These are phyloP conservation scores for Chlorella ohadii DNA, from an alignment of 139 green algal species.

Conservation along the genomic window DNA sequence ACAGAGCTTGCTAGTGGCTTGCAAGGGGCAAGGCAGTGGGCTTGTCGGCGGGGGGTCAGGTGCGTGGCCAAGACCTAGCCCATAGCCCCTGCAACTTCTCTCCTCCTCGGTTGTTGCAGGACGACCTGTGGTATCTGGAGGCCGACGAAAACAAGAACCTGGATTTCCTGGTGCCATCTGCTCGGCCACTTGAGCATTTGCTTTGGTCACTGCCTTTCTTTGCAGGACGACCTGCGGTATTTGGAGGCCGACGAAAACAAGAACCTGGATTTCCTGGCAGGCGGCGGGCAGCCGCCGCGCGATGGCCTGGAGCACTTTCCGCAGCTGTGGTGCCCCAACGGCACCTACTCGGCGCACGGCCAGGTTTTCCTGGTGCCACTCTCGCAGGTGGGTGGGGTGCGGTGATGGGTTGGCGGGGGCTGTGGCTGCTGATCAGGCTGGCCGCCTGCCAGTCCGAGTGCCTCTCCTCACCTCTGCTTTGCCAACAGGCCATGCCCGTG, in stretches of 20 bases:
- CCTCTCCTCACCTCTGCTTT: too few species aligned
- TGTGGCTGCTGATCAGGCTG: too few species aligned
- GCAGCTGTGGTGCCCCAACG: conserved; percentile 71
- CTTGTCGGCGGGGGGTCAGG: too few species aligned
- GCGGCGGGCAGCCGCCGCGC: neutral
- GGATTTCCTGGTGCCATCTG: conserved; percentile 30
- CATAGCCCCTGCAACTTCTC: too few species aligned
- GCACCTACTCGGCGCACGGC: conserved; percentile 52
- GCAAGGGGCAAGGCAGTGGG: too few species aligned
- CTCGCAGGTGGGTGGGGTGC: neutral
- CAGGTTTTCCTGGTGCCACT: conserved; percentile 79
- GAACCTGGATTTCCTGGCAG: conserved; percentile 47
- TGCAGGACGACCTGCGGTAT: conserved; percentile 43
- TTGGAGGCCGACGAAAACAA: conserved; percentile 40
- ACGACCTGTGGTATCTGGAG: conserved; percentile 50
- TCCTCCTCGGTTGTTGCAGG: too few species aligned
- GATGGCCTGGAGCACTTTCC: conserved; percentile 49
- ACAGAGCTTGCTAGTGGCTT: too few species aligned
- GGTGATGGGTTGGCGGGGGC: too few species aligned
- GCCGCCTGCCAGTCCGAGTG: too few species aligned
- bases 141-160: conserved; percentile 37
- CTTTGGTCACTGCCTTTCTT: neutral
- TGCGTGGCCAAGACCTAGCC: too few species aligned
- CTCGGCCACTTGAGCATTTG: too few species aligned
- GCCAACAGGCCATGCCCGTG: too few species aligned